phyloP scores from a whole-genome alignment of 441 rosid genomes.

The Dalechampia spathulata region DNA sequence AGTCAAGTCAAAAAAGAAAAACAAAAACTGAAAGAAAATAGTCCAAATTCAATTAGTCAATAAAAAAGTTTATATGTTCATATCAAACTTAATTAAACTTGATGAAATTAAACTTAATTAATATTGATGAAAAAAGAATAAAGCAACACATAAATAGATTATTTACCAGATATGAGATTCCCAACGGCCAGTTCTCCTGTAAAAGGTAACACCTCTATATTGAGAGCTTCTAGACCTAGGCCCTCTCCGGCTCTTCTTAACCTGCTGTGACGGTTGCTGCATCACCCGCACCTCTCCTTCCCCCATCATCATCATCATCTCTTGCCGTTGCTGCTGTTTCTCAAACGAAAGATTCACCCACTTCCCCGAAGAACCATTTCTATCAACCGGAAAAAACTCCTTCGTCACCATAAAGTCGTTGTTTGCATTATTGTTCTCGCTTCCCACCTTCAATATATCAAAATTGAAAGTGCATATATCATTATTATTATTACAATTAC shows the following conservation, averaged over 20 bases:
- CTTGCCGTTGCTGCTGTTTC: slow-evolving; percentile 18
- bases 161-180: slow-evolving; percentile 88
- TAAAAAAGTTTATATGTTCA: too few relatives aligned
- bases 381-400: slow-evolving; percentile 52
- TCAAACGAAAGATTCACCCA: slow-evolving; percentile 52
- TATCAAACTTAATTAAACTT: too few relatives aligned
- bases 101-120: too few relatives aligned
- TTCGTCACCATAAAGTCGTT: slow-evolving; percentile 33
- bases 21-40: too few relatives aligned
- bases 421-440: slow-evolving; percentile 4
- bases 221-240: slow-evolving; percentile 97
- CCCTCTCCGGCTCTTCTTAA: slow-evolving; percentile 83
- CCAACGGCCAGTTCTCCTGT: slow-evolving; percentile 91
- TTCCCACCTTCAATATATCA: slow-evolving; percentile 52
- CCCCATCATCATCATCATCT: slow-evolving; percentile 9
- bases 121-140: not conserved
- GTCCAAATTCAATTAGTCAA: too few relatives aligned
- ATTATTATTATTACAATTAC: too few relatives aligned
- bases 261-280: slow-evolving; percentile 34
- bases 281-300: slow-evolving; percentile 35
- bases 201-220: slow-evolving; percentile 93
- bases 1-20: too few relatives aligned
- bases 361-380: slow-evolving; percentile 27
- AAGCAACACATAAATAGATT: not conserved
- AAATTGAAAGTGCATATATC: slow-evolving; percentile 42